A percentile compares a stretch with the other conserved stretches of the same genome.
phyloP scores from a whole-genome alignment of 1,284 basidiomycete genomes.

The Porogramme epimiltina region DNA sequence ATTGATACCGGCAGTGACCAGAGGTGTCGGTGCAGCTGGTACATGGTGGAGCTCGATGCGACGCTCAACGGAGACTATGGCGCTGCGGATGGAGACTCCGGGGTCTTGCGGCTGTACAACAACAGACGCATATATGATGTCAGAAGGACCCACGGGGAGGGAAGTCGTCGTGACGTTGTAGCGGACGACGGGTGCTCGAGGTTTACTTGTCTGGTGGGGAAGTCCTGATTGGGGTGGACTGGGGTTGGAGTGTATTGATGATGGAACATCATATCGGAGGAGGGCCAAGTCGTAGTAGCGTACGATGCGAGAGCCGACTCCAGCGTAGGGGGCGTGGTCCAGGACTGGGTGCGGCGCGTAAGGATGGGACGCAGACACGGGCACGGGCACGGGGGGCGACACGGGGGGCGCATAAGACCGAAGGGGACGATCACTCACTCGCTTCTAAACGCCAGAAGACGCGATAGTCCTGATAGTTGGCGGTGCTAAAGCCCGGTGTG shows the following conservation, averaged over 20 bases:
- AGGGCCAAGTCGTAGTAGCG: constrained; percentile 71
- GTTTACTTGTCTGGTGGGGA: constrained; percentile 30
- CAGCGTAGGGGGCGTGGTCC: constrained; percentile 61
- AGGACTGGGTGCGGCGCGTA: constrained; percentile 47
- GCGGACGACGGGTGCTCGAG: constrained; percentile 35
- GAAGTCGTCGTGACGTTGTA: constrained; percentile 40
- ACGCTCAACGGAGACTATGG: constrained; percentile 40
- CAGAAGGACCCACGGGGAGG: constrained; percentile 40
- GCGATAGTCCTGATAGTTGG: constrained; percentile 74
- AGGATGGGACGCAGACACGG: constrained; percentile 20
- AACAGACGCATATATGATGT: constrained; percentile 40
- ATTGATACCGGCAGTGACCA: constrained; percentile 29
- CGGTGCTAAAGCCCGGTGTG: constrained; percentile 67
- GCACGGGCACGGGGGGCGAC: constrained; percentile 16
- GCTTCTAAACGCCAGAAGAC: constrained; percentile 84
- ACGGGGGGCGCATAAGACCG: constrained; percentile 23
- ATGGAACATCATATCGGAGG: no score
- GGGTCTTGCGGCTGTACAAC: constrained; percentile 37
- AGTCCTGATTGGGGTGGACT: constrained; percentile 19
- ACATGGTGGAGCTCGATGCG: constrained; percentile 38
- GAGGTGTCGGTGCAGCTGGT: constrained; percentile 21
- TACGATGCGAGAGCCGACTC: constrained; percentile 65
- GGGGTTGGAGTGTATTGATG: constrained; percentile 18
- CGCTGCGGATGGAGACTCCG: constrained; percentile 34
- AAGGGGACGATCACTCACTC: constrained; percentile 52